Base-by-base conservation (phyloP, 768 basidiomycete genomes). In the Pleurotus pulmonarius region DNA sequence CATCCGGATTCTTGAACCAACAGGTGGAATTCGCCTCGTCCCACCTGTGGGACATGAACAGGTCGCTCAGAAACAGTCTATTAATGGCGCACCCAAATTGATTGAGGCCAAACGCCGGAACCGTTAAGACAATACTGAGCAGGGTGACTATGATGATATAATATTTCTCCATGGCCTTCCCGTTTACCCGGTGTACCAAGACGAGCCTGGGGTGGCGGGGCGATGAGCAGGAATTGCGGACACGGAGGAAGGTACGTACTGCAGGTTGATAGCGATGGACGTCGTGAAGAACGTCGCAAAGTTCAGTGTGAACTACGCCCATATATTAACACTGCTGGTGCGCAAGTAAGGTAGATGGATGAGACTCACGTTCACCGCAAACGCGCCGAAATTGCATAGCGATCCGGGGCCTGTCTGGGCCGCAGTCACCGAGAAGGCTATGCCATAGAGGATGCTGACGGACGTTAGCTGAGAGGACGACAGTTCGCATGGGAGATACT, bases 131-230 rank as follows among this genome's bases (percentile, higher is more conserved):
- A 3, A 60, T 13, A 16, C 60, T 61, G 7, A 66, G 44, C 2
- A 68, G 6, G 2, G 55, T 45, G 1, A 63, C 61, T 38, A 45
- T 60, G 16, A 63, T 46, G 13, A 67, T 8, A 46, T 69, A 69
- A 46, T 64, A 69, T 43, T 67, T 67, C 51, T 69, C 67, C 56
- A 69, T 48, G 40, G n/a, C 55, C 13, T 61, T 62, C 4, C 67
- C 67, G 53, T 69, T 66, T 7, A 64, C 51, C 13, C 61, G 56
- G 46, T 64, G 59, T 8, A 66, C 64, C 11, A 69, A 52, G 15
- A 69, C 66, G 9, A 69, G 43, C 38, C 67, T 67, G 8, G 9
- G 7, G 29, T 9, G 39, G 13, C 15, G 18, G 18, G 46, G 24
- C 41, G 15, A 25, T 22, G 3, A 51, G 5, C 11, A 25, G 15